A percentile compares a stretch with the other conserved stretches of the same genome.
These are phyloP conservation scores for Paramecium biaurelia DNA, from an alignment of 73 alveolate genomes.

Conservation along the genomic window DNA sequence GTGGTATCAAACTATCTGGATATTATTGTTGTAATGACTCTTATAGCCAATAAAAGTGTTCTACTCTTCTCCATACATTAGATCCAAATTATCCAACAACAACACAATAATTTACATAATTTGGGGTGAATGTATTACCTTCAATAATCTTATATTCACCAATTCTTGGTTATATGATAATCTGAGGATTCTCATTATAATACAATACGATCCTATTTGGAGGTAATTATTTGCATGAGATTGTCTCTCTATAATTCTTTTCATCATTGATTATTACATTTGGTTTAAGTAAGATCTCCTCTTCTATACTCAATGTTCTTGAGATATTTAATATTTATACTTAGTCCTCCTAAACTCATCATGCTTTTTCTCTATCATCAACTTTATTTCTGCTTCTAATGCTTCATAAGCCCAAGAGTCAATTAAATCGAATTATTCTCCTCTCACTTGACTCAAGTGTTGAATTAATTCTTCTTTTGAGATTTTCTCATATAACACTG, in stretches of 20 bases:
- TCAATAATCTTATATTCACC: conserved; percentile 27
- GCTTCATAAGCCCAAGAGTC: not conserved
- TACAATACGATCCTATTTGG: not conserved
- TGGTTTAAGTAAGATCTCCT: not conserved
- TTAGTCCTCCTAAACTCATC: not conserved
- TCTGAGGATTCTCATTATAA: not conserved
- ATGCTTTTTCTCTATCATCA: not conserved
- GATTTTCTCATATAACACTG: not conserved
- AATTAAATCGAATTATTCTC: not conserved
- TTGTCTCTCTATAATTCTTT: conserved; percentile 3
- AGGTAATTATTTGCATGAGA: not conserved
- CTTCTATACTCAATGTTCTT: not conserved
- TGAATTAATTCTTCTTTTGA: not conserved
- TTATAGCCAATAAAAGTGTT: conserved; percentile 23
- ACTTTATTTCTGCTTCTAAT: not conserved
- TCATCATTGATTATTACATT: conserved; percentile 27
- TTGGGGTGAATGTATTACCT: not conserved
- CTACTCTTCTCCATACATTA: conserved; percentile 36
- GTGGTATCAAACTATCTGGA: conserved; percentile 45
- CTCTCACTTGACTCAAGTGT: not conserved
- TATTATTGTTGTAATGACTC: not conserved
- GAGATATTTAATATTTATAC: not conserved
- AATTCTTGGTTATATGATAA: not conserved
- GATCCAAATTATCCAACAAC: not conserved
- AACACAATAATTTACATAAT: not conserved